Conservation (phyloP, 805 yeast genomes). For the Metschnikowia colocasiae region DNA sequence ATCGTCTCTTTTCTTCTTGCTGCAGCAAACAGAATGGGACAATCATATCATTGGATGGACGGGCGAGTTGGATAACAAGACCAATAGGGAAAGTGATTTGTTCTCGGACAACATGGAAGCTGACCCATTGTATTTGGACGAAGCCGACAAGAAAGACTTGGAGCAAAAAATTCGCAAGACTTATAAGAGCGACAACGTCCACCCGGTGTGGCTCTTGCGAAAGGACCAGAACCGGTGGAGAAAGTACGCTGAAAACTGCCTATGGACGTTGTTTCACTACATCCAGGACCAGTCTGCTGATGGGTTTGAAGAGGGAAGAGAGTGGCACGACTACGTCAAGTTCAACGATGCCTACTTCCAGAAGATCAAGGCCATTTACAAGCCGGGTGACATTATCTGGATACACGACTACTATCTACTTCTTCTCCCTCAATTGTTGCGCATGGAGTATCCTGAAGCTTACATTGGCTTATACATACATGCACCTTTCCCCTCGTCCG, state of each 20-base stretch:
- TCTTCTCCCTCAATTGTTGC: slow-evolving; percentile 74
- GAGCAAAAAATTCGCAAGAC: slow-evolving; percentile 46
- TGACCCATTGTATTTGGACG: slow-evolving; percentile 61
- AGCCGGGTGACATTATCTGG: slow-evolving; percentile 90
- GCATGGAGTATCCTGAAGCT: slow-evolving; percentile 73
- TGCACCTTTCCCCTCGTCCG: slow-evolving; percentile 93
- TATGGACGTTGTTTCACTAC: slow-evolving; percentile 96
- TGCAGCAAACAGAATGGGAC: slow-evolving; percentile 74
- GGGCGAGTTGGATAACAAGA: slow-evolving; percentile 63
- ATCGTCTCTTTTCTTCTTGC: slow-evolving; percentile 65
- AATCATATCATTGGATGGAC: slow-evolving; percentile 92
- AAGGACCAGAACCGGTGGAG: slow-evolving; percentile 83
- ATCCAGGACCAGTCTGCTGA: slow-evolving; percentile 74
- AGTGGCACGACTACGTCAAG: slow-evolving; percentile 85
- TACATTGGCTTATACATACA: slow-evolving; percentile 77
- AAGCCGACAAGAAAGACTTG: slow-evolving; percentile 50
- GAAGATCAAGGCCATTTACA: slow-evolving; percentile 65
- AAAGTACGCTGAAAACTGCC: slow-evolving; percentile 77
- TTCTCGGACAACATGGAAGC: slow-evolving; percentile 33
- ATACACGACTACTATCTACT: slow-evolving; percentile 86
- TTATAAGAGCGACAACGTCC: slow-evolving; percentile 51
- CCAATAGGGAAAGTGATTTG: slow-evolving; percentile 17
- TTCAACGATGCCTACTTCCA: slow-evolving; percentile 89
- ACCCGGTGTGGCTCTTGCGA: slow-evolving; percentile 86
- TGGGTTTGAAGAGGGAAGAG: slow-evolving; percentile 62